phyloP scores from a whole-genome alignment of 768 basidiomycete species.

The Lepiota brunneoincarnata region DNA sequence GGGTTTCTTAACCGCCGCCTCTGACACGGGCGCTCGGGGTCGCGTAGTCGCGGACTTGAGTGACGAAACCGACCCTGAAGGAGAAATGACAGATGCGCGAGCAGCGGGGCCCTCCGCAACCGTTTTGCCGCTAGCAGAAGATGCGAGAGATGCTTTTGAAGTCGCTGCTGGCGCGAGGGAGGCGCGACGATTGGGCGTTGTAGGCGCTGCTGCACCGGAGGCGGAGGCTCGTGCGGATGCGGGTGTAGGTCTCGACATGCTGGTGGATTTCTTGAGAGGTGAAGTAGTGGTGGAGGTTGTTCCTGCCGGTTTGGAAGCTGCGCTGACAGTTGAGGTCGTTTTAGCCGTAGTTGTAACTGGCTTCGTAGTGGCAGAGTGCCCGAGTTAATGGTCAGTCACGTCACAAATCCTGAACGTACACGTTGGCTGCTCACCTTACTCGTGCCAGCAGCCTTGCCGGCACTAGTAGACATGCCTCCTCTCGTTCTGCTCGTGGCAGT shows the following conservation, averaged over 20 bases:
- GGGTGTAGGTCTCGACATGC: slow-evolving; percentile 31
- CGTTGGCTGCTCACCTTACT: slow-evolving; percentile 55
- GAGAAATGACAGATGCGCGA: slow-evolving; percentile 55
- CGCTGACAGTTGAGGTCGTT: slow-evolving; percentile 23
- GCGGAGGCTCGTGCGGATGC: slow-evolving; percentile 32
- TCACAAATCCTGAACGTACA: slow-evolving; percentile 12
- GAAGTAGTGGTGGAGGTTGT: slow-evolving; percentile 23
- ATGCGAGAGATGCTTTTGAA: slow-evolving; percentile 34
- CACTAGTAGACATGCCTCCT: slow-evolving; percentile 26
- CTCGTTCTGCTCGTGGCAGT: slow-evolving; percentile 44
- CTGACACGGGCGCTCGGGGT: slow-evolving; percentile 68
- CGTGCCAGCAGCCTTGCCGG: slow-evolving; percentile 19
- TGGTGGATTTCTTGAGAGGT: slow-evolving; percentile 20
- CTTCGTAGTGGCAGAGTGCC: slow-evolving; percentile 36
- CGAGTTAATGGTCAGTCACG: slow-evolving; percentile 10
- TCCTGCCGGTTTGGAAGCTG: slow-evolving; percentile 30
- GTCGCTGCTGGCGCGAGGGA: slow-evolving; percentile 42
- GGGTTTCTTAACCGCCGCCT: slow-evolving; percentile 48
- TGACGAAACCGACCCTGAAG: slow-evolving; percentile 50
- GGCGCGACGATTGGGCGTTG: slow-evolving; percentile 37
- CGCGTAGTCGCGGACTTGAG: slow-evolving; percentile 43
- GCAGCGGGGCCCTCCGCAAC: slow-evolving; percentile 23
- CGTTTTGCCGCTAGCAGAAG: slow-evolving; percentile 38
- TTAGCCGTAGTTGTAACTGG: slow-evolving; percentile 24
- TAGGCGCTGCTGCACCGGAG: slow-evolving; percentile 31